Base-by-base conservation (phyloP, 2,329 filamentous ascomycete species). In the Botryotinia calthae region DNA sequence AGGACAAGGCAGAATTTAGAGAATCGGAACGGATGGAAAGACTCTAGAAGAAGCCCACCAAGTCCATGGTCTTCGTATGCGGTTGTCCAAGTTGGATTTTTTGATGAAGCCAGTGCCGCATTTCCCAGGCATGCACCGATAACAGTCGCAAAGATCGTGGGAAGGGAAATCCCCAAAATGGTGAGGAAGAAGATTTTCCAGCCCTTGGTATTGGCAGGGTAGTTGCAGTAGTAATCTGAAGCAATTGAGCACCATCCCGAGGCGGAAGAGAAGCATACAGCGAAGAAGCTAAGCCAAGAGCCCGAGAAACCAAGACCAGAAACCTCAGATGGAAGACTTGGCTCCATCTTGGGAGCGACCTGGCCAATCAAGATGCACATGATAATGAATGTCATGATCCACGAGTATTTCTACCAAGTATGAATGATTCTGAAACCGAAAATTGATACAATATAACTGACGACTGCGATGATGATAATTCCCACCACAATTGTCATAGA, bases 361-460 rank as follows among this genome's bases (percentile, higher is more conserved):
- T 86, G 80, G 25, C 83, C 84, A 69, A 86, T 83, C 71, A 87
- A 83, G 71, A 87, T 80, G 73, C 84, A 80, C 76, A 86, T 82
- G 51, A 86, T 81, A 74, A 85, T 82, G 76, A 86, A 82, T 71
- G 83, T 84, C 70, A 82, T 76, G 74, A 85, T 81, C 84, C 84
- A 86, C 2, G 84, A 83, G 74, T 85, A 86, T 71, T 84, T 84
- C 79, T 86, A 85, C 75, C 83, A 86, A 0, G 83, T 80, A 66
- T 85, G 79, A 71, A 86, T 84, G 40, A 84, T 79, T 31, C 80
- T 80, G 51, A 86, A 82, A 12, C 79, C 79, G 58, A 80, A 80
- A 40, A 80, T 72, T 1, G 79, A 80, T 20, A 80, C 73, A 18
- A 79, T 67, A 34, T 80, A 80, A 61, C 74, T 65, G 59, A 80